Evolutionary conservation across 164 flowering plant species (phyloP).

Genomic region (Vitis vinifera): ASM3070453v1 NC_081820.1:26866501-26867000

Average conservation of each 20-base stretch:
- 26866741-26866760: too few species aligned
- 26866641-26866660: too few species aligned
- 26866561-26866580: too few species aligned
- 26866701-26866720: too few species aligned
- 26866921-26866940: not conserved
- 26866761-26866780: not conserved
- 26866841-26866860: constrained; percentile 86
- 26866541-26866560: too few species aligned
- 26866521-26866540: constrained; percentile 72
- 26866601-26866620: too few species aligned
- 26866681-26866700: too few species aligned
- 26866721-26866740: too few species aligned
- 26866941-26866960: not conserved
- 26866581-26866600: too few species aligned
- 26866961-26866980: not conserved
- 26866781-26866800: constrained; percentile 57
- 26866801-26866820: constrained; percentile 85
- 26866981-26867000: not conserved
- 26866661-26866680: too few species aligned
- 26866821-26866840: constrained; percentile 95
- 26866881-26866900: constrained; percentile 94
- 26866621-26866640: too few species aligned
- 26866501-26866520: constrained; percentile 94
- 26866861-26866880: constrained; percentile 99
- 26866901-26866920: constrained; percentile 72